Evolutionary conservation across 2,329 filamentous ascomycete genomes (phyloP).

Genomic region (Simplicillium aogashimaense): DNA sequence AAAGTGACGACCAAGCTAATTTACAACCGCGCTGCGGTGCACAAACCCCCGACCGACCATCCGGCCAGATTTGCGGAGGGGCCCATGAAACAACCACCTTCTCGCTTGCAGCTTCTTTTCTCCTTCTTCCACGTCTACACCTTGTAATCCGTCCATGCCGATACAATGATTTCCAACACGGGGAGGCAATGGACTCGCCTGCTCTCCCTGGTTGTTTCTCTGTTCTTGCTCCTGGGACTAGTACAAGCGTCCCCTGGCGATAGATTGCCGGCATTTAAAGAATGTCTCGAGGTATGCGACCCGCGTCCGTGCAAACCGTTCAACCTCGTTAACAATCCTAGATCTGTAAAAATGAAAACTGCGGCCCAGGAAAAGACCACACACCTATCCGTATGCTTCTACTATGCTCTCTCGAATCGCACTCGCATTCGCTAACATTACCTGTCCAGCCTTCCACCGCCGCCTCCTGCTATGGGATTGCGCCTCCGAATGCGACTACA

Average conservation of each 20-base stretch:
- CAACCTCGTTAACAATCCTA: conserved; percentile 23
- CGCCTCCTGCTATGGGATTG: conserved; percentile 89
- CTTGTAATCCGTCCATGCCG: too few relatives aligned
- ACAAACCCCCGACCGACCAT: too few relatives aligned
- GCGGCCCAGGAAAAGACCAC: conserved; percentile 47
- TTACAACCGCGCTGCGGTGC: too few relatives aligned
- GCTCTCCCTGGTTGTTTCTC: conserved; percentile 22
- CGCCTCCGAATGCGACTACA: conserved; percentile 91
- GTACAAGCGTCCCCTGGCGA: conserved; percentile 71
- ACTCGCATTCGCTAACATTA: conserved; percentile 5
- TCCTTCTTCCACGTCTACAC: too few relatives aligned
- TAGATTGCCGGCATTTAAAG: conserved; percentile 72
- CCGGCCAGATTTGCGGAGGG: too few relatives aligned
- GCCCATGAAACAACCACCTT: too few relatives aligned
- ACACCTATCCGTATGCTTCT: conserved; percentile 58
- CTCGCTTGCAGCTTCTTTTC: too few relatives aligned
- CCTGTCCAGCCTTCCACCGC: conserved; percentile 60
- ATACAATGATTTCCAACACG: too few relatives aligned
- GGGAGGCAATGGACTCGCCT: conserved; percentile 13
- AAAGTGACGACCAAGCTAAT: too few relatives aligned
- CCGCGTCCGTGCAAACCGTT: neutral
- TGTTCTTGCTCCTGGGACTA: conserved; percentile 29
- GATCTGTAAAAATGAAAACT: conserved; percentile 77
- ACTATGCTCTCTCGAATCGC: conserved; percentile 4
- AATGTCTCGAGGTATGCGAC: conserved; percentile 65